Conservation (phyloP, 805 yeast genomes). For the Cyberlindnera mrakii region DNA sequence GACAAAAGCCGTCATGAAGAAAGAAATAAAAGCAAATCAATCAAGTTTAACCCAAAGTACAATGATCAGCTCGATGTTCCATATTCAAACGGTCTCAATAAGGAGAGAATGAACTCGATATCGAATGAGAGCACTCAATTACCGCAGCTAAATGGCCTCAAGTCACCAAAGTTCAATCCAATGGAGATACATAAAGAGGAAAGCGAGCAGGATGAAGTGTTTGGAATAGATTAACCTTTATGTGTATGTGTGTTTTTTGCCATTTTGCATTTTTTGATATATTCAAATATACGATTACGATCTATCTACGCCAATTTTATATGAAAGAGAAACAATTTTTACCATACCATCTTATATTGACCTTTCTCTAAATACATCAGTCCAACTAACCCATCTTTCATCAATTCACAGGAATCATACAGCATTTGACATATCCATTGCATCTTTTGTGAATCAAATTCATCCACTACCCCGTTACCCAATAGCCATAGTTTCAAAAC, state of each 20-base stretch:
- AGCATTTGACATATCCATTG: background rate
- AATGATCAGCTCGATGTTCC: slow-evolving; percentile 6
- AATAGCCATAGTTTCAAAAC: slow-evolving; percentile 1
- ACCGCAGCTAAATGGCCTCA: slow-evolving; percentile 1
- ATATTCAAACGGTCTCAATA: slow-evolving; percentile 6
- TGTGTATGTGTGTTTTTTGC: no score
- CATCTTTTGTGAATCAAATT: background rate
- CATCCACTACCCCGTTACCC: slow-evolving; percentile 1
- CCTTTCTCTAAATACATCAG: slow-evolving; percentile 1
- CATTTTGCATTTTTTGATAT: no score
- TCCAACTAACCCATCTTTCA: background rate
- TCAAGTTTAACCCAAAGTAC: slow-evolving; percentile 11
- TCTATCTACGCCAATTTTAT: no score
- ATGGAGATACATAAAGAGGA: slow-evolving; percentile 3
- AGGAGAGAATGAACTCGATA: slow-evolving; percentile 3
- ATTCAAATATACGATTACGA: no score
- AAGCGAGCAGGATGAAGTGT: slow-evolving; percentile 1
- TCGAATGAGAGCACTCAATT: background rate
- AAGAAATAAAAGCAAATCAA: no score
- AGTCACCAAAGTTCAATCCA: slow-evolving; percentile 1
- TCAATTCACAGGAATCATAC: background rate
- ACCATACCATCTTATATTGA: background rate
- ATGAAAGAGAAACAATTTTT: no score
- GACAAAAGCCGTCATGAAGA: no score
- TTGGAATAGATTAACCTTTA: no score